Percentiles rank a stretch among this genome's conserved stretches.
These are phyloP conservation scores for Penicillium desertorum DNA, from an alignment of 495 filamentous ascomycete species.

Conservation along the genomic window DNA sequence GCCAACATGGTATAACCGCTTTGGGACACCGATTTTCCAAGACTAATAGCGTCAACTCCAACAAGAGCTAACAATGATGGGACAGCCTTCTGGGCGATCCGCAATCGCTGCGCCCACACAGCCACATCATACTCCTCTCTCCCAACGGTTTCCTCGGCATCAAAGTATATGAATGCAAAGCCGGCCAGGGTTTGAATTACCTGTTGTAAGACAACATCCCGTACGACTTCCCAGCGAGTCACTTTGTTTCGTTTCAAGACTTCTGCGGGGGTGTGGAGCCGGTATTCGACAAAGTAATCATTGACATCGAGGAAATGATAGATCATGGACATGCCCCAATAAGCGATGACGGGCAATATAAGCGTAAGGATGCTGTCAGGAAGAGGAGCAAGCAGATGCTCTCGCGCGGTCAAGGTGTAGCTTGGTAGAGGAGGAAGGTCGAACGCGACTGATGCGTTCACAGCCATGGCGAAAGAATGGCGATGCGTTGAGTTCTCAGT, in stretches of 20 bases:
- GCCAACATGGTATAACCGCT: constrained; percentile 62
- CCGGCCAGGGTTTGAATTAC: constrained; percentile 75
- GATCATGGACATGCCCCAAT: constrained; percentile 83
- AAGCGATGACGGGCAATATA: constrained; percentile 74
- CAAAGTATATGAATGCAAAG: constrained; percentile 59
- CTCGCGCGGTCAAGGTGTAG: constrained; percentile 64
- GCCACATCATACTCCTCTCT: constrained; percentile 80
- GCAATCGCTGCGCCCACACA: constrained; percentile 74
- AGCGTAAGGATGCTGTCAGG: constrained; percentile 76
- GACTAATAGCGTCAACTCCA: constrained; percentile 41
- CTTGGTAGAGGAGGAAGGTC: constrained; percentile 75
- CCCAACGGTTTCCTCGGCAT: constrained; percentile 63
- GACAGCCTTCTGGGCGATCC: constrained; percentile 65
- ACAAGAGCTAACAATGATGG: constrained; percentile 54
- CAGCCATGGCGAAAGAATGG: constrained; percentile 32
- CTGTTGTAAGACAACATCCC: constrained; percentile 87
- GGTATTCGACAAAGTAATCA: constrained; percentile 81
- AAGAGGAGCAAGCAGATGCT: constrained; percentile 72
- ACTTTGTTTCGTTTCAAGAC: constrained; percentile 84
- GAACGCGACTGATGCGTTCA: constrained; percentile 42
- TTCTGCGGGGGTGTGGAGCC: constrained; percentile 89
- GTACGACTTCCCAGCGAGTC: constrained; percentile 73
- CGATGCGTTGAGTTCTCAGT: neutral
- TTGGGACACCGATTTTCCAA: constrained; percentile 39
- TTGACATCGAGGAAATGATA: constrained; percentile 83